phyloP scores from a whole-genome alignment of 2,329 filamentous ascomycete genomes.

The Chaetomiaceae sp. region DNA sequence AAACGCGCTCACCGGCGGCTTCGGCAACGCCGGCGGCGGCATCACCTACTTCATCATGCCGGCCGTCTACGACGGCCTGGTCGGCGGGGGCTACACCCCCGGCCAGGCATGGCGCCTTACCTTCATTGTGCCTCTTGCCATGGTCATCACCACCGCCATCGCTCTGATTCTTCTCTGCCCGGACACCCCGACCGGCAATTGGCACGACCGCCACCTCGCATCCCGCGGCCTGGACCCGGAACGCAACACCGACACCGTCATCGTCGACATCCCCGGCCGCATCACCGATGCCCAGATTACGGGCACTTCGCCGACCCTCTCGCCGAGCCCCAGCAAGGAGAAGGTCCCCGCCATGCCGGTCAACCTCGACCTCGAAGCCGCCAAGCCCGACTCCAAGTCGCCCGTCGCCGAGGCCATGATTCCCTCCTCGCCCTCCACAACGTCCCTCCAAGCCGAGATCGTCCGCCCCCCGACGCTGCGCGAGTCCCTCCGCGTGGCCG shows the following conservation, averaged over 20 bases:
- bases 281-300: slow-evolving; percentile 36
- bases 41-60: slow-evolving; percentile 95
- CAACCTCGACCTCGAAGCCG: slow-evolving; percentile 39
- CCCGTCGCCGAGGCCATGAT: neutral
- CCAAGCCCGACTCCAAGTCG: slow-evolving; percentile 27
- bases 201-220: slow-evolving; percentile 63
- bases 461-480: slow-evolving; percentile 50
- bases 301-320: neutral
- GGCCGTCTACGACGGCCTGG: slow-evolving; percentile 74
- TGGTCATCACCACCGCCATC: slow-evolving; percentile 62
- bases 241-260: slow-evolving; percentile 39
- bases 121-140: slow-evolving; percentile 76
- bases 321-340: slow-evolving; percentile 28
- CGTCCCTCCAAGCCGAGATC: slow-evolving; percentile 45
- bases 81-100: slow-evolving; percentile 51
- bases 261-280: slow-evolving; percentile 47
- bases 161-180: slow-evolving; percentile 66
- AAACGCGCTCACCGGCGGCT: slow-evolving; percentile 77
- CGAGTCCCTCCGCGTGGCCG: slow-evolving; percentile 40
- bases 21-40: slow-evolving; percentile 82
- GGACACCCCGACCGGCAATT: slow-evolving; percentile 77
- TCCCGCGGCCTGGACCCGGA: slow-evolving; percentile 37
- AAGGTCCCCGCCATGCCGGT: slow-evolving; percentile 29
- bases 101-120: slow-evolving; percentile 77
- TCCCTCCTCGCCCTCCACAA: neutral